Percentiles rank a stretch among this genome's conserved stretches.
These are phyloP conservation scores for Pseudocercospora vitis DNA, from an alignment of 2,329 filamentous ascomycete species.

Conservation along the genomic window DNA sequence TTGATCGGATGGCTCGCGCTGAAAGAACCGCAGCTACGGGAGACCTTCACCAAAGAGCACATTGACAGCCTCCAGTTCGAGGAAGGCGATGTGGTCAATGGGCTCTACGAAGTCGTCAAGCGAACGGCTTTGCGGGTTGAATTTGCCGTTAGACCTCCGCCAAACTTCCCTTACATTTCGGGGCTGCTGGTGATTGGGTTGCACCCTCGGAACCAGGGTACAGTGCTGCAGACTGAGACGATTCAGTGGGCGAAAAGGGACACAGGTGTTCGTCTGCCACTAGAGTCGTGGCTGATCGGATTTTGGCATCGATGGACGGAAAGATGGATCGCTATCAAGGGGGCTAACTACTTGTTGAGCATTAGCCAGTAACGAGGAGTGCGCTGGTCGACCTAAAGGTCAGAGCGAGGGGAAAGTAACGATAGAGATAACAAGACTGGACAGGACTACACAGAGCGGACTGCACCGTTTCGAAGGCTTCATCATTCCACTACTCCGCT, in stretches of 20 bases:
- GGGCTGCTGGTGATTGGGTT: constrained; percentile 23
- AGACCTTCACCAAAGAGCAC: constrained; percentile 24
- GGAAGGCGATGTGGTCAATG: constrained; percentile 27
- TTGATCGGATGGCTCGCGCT: constrained; percentile 21
- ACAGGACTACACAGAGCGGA: neutral
- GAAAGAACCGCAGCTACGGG: constrained; percentile 10
- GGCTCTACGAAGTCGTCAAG: constrained; percentile 26
- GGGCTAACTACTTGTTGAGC: constrained; percentile 17
- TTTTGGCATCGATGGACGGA: constrained; percentile 24
- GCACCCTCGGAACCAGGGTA: constrained; percentile 23
- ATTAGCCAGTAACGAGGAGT: neutral
- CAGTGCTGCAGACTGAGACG: constrained; percentile 26
- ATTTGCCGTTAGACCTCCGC: constrained; percentile 13
- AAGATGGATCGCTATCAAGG: constrained; percentile 19
- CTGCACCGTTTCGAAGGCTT: neutral
- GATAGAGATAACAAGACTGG: neutral
- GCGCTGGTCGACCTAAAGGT: too few relatives aligned
- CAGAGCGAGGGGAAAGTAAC: too few relatives aligned
- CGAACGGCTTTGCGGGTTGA: constrained; percentile 20
- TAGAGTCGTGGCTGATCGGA: constrained; percentile 21
- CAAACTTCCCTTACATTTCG: constrained; percentile 8
- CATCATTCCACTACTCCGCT: too few relatives aligned
- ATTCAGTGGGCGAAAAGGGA: constrained; percentile 26
- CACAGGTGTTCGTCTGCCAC: constrained; percentile 19
- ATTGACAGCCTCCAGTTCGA: constrained; percentile 24